Conservation (phyloP, 1,139 yeast species). For the Pichia sp. region DNA sequence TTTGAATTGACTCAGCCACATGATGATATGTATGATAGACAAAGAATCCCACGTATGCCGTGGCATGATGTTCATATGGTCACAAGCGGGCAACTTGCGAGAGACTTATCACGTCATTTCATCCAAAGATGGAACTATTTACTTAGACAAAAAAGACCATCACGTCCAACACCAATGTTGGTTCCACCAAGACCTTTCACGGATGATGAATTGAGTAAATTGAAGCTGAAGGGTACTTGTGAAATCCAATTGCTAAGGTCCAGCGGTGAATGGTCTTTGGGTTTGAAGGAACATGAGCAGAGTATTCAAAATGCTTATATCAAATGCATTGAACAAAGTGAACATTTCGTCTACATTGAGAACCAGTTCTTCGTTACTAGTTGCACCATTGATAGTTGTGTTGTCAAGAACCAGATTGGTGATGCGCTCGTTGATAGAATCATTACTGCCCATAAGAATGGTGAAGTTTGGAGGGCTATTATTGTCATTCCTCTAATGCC, state of each 20-base stretch:
- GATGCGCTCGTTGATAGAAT: constrained; percentile 96
- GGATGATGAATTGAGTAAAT: constrained; percentile 54
- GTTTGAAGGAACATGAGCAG: constrained; percentile 74
- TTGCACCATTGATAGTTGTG: constrained; percentile 78
- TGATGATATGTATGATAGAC: constrained; percentile 87
- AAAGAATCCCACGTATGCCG: constrained; percentile 86
- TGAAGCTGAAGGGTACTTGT: constrained; percentile 78
- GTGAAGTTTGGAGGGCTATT: constrained; percentile 81
- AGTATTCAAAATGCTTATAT: constrained; percentile 92
- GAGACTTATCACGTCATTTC: constrained; percentile 89
- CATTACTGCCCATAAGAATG: constrained; percentile 74
- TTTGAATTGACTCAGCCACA: constrained; percentile 75
- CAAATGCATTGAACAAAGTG: constrained; percentile 83
- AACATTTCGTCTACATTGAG: constrained; percentile 90
- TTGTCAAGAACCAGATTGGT: constrained; percentile 84
- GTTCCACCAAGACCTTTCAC: constrained; percentile 90
- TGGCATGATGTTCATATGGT: constrained; percentile 99
- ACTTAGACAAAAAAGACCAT: constrained; percentile 87
- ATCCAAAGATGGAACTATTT: constrained; percentile 97
- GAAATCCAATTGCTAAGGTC: constrained; percentile 88
- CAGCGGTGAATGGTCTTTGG: constrained; percentile 89
- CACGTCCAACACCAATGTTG: constrained; percentile 84
- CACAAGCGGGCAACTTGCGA: constrained; percentile 90
- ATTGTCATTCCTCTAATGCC: constrained; percentile 95
- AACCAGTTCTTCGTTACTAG: constrained; percentile 83